phyloP scores from a whole-genome alignment of 805 yeast species.

The Saccharomycopsis fodiens region DNA sequence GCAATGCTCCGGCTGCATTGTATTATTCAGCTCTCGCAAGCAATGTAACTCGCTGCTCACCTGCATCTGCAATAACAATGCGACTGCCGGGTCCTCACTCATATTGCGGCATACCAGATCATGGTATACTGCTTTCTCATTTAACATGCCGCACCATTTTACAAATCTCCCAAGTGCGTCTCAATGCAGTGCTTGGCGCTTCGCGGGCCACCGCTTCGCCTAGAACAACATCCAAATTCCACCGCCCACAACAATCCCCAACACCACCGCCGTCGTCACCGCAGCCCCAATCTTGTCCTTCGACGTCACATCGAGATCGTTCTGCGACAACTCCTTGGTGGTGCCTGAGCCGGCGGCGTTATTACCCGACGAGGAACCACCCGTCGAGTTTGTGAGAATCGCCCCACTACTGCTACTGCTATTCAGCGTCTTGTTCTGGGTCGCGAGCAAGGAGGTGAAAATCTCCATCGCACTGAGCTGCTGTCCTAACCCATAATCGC shows the following conservation, averaged over 20 bases:
- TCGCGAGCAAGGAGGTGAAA: conserved; percentile 38
- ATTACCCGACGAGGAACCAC: conserved; percentile 52
- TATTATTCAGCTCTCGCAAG: too few species aligned
- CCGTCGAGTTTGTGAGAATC: conserved; percentile 29
- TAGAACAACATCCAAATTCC: conserved; percentile 72
- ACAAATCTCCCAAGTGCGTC: too few species aligned
- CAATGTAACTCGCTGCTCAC: too few species aligned
- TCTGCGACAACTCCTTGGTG: conserved; percentile 24
- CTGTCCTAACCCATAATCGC: conserved; percentile 71
- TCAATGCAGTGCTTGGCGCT: too few species aligned
- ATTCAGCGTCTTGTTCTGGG: conserved; percentile 21
- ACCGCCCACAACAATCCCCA: conserved; percentile 54
- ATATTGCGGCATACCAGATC: too few species aligned
- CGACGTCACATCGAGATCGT: conserved; percentile 41
- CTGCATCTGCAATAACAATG: too few species aligned
- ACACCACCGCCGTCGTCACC: conserved; percentile 67
- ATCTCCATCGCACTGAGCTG: conserved; percentile 73
- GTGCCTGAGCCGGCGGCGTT: conserved; percentile 34
- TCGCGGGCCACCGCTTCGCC: too few species aligned
- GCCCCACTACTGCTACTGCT: background rate
- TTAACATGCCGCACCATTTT: too few species aligned
- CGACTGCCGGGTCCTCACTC: too few species aligned
- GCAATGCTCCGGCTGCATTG: too few species aligned
- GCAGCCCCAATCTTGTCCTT: conserved; percentile 89
- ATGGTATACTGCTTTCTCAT: too few species aligned